Base-by-base conservation (phyloP, 441 rosid species). In the Biscutella laevigata region DNA sequence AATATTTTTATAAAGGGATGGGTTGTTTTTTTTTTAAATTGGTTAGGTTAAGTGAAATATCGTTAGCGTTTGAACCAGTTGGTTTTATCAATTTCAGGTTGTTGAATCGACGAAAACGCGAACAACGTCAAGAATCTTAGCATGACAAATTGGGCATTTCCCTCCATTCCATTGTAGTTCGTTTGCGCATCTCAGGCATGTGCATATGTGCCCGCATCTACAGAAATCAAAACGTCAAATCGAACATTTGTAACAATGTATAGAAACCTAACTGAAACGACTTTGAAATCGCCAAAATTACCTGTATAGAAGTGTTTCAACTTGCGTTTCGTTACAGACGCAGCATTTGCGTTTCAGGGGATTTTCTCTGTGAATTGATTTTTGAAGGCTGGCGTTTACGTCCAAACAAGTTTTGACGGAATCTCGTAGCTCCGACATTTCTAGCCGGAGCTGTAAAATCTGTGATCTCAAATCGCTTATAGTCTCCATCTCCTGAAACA, bases 191-290 rank as follows among this genome's bases (percentile, higher is more conserved):
- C 71, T 75, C 28, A 84, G 64, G 53, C 96, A 90, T 16, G 94
- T 74, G 57, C 96, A 87, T 85, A 91, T 87, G 68, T 91, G 98
- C 25, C 98, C 95, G 33, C 98, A 84, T 49, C 70, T 66, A 14
- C 25, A 39, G 1, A 55, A 30, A 30, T 4, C 17, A n/a, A 55
- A 55, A n/a, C n/a, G n/a, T n/a, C n/a, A n/a, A n/a, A n/a, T n/a
- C n/a, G n/a, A n/a, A n/a, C n/a, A n/a, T n/a, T n/a, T n/a, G n/a
- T n/a, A n/a, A n/a, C n/a, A n/a, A n/a, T n/a, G n/a, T n/a, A n/a
- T n/a, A n/a, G n/a, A n/a, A 6, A 5, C 9, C 5, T 5, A 45
- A 32, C 1, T 25, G 6, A 41, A 29, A 29, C 9, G n/a, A 11
- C 30, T 55, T 5, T 30, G 29, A 28, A 19, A 21, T n/a, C n/a